phyloP scores from a whole-genome alignment of 257 asterid species.

The Solanum sparsipilum region DNA sequence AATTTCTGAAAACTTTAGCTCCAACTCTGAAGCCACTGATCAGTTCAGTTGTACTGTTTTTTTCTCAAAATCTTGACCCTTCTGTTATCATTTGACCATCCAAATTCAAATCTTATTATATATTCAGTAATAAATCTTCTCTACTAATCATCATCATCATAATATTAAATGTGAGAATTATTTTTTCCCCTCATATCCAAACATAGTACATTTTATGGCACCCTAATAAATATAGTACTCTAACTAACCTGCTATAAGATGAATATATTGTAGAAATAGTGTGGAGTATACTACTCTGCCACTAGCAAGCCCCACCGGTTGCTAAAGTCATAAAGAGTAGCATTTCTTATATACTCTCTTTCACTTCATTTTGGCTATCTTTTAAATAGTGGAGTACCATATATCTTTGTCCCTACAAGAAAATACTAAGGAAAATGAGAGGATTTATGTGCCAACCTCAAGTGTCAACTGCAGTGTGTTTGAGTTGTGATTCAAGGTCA shows the following conservation, averaged over 20 bases:
- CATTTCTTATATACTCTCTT: not conserved
- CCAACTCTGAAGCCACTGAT: not conserved
- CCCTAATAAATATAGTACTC: not conserved
- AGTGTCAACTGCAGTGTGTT: constrained; percentile 49
- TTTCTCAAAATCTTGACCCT: not conserved
- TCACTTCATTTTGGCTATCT: not conserved
- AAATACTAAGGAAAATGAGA: constrained; percentile 17
- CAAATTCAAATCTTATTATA: not conserved
- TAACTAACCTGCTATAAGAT: not conserved
- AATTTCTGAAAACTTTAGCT: not conserved
- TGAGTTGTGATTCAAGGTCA: constrained; percentile 36
- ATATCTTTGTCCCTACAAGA: not conserved
- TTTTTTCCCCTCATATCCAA: not conserved
- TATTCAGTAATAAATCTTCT: not conserved
- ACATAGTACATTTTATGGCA: not conserved
- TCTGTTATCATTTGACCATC: constrained; percentile 2
- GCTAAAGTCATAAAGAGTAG: not conserved
- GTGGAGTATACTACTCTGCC: not conserved
- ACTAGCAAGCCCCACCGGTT: not conserved
- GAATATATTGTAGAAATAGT: not conserved
- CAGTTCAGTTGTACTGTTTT: not conserved
- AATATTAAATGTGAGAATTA: not conserved
- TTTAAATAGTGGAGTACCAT: not conserved
- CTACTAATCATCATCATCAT: not conserved
- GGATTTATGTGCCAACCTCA: constrained; percentile 57